Evolutionary conservation across 2,329 filamentous ascomycete genomes (phyloP).

Genomic region (Juglanconis sp.): DNA sequence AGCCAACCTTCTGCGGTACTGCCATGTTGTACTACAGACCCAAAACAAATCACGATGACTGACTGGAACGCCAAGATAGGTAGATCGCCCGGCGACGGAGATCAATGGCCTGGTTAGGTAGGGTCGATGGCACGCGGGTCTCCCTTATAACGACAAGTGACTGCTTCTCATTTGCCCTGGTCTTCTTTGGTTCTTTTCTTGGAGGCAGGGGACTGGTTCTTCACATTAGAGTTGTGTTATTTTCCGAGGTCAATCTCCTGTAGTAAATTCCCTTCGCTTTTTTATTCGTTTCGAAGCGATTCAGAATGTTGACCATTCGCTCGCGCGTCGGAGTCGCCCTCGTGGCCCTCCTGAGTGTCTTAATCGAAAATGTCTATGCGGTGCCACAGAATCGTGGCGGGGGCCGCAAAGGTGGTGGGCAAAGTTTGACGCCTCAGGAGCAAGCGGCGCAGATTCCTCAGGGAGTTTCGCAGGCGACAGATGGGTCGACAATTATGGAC

Average conservation of each 20-base stretch:
- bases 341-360: slow-evolving; percentile 15
- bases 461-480: slow-evolving; percentile 42
- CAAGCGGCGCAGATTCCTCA: slow-evolving; percentile 29
- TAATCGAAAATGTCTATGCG: slow-evolving; percentile 16
- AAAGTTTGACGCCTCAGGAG: slow-evolving; percentile 25
- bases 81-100: not conserved
- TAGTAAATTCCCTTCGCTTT: slow-evolving; percentile 3
- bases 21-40: not conserved
- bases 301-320: slow-evolving; percentile 25
- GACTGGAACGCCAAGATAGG: slow-evolving; percentile 12
- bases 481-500: slow-evolving; percentile 55
- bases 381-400: slow-evolving; percentile 12
- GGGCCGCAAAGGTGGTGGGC: slow-evolving; percentile 8
- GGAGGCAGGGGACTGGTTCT: slow-evolving; percentile 5
- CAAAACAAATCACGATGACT: slow-evolving; percentile 6
- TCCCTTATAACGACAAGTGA: slow-evolving; percentile 4
- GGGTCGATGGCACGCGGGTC: not conserved
- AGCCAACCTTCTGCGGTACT: not conserved
- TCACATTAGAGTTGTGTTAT: slow-evolving; percentile 2
- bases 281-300: not conserved
- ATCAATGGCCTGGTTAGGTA: not conserved
- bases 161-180: not conserved
- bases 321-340: slow-evolving; percentile 12
- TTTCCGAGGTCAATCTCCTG: slow-evolving; percentile 4
- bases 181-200: not conserved